Percentiles rank a stretch among this genome's conserved stretches.
Conservation (phyloP, 2,329 filamentous ascomycete species). For the Xylariomycetidae sp. region DNA sequence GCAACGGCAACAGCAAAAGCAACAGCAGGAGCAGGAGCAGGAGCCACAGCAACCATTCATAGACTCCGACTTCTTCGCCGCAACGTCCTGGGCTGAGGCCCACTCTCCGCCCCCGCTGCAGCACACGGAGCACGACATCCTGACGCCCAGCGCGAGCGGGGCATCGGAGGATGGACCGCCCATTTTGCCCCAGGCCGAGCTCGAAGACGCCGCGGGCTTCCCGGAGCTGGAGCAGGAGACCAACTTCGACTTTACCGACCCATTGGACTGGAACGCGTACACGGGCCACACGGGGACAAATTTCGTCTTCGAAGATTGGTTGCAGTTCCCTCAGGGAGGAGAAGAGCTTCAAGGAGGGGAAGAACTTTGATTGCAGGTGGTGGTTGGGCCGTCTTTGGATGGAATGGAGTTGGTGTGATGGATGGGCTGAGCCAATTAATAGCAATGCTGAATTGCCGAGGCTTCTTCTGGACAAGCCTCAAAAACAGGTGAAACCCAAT, state of each 20-base stretch:
- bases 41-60: background rate
- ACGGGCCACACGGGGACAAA: background rate
- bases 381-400: no score
- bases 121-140: slow-evolving; percentile 20
- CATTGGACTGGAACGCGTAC: background rate
- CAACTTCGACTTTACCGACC: no score
- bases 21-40: slow-evolving; percentile 3
- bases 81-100: no score
- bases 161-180: slow-evolving; percentile 2
- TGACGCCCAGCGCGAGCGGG: slow-evolving; percentile 19
- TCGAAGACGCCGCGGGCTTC: no score
- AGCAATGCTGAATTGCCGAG: no score
- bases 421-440: no score
- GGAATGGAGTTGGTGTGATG: no score
- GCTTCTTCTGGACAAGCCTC: no score
- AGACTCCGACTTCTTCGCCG: slow-evolving; percentile 1
- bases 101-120: slow-evolving; percentile 17
- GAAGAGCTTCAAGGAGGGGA: no score
- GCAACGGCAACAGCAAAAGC: background rate
- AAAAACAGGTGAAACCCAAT: no score
- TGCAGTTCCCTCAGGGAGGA: no score
- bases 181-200: background rate
- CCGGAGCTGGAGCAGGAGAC: background rate
- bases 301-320: background rate
- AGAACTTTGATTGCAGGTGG: no score